phyloP scores from a whole-genome alignment of 1,284 basidiomycete genomes.

The Vanrija sp. region DNA sequence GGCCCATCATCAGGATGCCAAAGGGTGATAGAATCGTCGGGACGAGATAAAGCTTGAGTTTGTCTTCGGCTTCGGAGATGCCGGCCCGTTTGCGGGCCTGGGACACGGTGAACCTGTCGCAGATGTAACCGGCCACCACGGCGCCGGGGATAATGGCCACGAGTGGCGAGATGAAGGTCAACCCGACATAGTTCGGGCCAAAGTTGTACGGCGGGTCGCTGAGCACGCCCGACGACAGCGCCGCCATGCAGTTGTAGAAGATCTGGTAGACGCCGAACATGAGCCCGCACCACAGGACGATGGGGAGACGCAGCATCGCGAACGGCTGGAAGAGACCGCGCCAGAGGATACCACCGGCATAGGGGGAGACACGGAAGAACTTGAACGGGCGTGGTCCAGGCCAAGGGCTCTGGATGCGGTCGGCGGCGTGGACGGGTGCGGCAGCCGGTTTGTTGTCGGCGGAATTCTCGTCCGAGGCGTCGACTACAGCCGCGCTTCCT shows the following conservation, averaged over 20 bases:
- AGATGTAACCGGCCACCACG: constrained; percentile 8
- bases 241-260: constrained; percentile 23
- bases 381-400: constrained; percentile 13
- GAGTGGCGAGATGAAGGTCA: constrained; percentile 21
- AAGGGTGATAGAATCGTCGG: constrained; percentile 14
- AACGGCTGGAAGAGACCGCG: constrained; percentile 18
- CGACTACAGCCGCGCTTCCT: background rate
- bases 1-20: constrained; percentile 25
- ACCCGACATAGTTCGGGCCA: constrained; percentile 17
- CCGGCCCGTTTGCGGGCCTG: constrained; percentile 14
- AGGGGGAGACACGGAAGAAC: constrained; percentile 8
- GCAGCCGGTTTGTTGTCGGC: background rate
- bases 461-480: background rate
- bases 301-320: constrained; percentile 10
- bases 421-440: background rate
- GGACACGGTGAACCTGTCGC: constrained; percentile 11
- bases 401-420: constrained; percentile 11
- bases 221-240: constrained; percentile 18
- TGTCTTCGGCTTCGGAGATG: constrained; percentile 23
- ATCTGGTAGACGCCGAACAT: constrained; percentile 23
- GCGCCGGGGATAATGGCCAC: constrained; percentile 22
- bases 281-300: constrained; percentile 17
- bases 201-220: constrained; percentile 23
- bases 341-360: constrained; percentile 13
- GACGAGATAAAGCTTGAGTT: constrained; percentile 15